A percentile compares a stretch with the other conserved stretches of the same genome.
These are phyloP conservation scores for Patellifolia procumbens DNA, from an alignment of 179 eudicot genomes.

Conservation along the genomic window DNA sequence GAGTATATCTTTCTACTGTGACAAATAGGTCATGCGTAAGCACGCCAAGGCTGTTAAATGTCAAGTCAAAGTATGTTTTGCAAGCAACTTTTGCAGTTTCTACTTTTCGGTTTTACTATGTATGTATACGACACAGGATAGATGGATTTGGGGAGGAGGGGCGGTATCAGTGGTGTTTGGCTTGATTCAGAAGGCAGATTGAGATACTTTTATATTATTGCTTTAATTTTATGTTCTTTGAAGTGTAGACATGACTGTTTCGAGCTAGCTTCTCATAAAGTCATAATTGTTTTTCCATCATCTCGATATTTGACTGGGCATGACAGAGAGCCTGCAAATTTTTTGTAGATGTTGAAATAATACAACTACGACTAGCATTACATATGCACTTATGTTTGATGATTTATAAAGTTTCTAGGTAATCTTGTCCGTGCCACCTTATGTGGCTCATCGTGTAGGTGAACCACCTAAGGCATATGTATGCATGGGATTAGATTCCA, in stretches of 20 bases:
- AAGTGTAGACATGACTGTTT: not conserved
- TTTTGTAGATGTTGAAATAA: no score
- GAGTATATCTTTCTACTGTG: not conserved
- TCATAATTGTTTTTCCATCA: not conserved
- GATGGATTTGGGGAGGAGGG: no score
- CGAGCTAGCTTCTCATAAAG: not conserved
- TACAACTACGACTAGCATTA: not conserved
- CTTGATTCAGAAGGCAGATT: not conserved
- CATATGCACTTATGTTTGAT: not conserved
- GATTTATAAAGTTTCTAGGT: not conserved
- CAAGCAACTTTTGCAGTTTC: not conserved
- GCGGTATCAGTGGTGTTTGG: no score
- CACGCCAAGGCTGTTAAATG: not conserved
- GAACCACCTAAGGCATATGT: no score
- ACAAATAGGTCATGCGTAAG: not conserved
- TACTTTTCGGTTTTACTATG: not conserved
- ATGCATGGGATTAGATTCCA: no score
- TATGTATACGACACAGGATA: conserved; percentile 2
- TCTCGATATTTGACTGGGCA: not conserved
- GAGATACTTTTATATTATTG: not conserved
- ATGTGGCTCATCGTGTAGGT: no score
- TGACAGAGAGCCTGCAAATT: not conserved
- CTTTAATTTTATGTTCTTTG: no score
- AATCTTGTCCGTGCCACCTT: no score
- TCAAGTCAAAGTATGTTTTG: not conserved